Conservation (phyloP, 768 basidiomycete species). For the Rhizopogon vesiculosus region DNA sequence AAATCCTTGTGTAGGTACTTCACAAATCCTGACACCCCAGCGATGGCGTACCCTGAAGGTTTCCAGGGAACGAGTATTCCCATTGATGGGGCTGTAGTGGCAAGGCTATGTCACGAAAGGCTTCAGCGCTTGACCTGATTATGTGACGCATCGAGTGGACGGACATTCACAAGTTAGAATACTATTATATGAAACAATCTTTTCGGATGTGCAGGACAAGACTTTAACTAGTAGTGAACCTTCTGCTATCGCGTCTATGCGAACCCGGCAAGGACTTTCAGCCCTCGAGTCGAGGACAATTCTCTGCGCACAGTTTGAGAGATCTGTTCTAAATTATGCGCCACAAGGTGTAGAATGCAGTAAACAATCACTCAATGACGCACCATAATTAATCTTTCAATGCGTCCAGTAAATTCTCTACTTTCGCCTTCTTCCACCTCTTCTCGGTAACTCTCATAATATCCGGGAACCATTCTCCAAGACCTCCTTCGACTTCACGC, state of each 20-base stretch:
- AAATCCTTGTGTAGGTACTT: slow-evolving; percentile 46
- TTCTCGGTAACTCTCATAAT: slow-evolving; percentile 42
- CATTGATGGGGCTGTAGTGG: slow-evolving; percentile 67
- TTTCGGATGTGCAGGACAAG: too few relatives aligned
- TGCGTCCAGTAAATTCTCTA: slow-evolving; percentile 29
- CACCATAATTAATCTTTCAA: neutral
- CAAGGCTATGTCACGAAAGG: slow-evolving; percentile 52
- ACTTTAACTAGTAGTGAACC: too few relatives aligned
- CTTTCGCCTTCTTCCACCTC: slow-evolving; percentile 51
- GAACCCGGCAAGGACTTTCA: too few relatives aligned
- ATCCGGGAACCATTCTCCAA: slow-evolving; percentile 45
- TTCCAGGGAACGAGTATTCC: slow-evolving; percentile 89
- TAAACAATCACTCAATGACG: neutral
- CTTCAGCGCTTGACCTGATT: slow-evolving; percentile 19
- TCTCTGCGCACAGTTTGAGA: too few relatives aligned
- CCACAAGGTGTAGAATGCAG: too few relatives aligned
- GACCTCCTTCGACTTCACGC: slow-evolving; percentile 19
- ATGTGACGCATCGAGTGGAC: too few relatives aligned
- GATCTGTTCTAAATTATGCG: too few relatives aligned
- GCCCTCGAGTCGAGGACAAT: too few relatives aligned
- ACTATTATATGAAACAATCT: neutral
- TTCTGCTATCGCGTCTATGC: too few relatives aligned
- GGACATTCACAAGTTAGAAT: neutral
- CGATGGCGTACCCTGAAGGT: slow-evolving; percentile 73
- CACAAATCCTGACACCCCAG: slow-evolving; percentile 67